Conservation (phyloP, 169 alveolate genomes). For the Plasmodium coatneyi region DNA sequence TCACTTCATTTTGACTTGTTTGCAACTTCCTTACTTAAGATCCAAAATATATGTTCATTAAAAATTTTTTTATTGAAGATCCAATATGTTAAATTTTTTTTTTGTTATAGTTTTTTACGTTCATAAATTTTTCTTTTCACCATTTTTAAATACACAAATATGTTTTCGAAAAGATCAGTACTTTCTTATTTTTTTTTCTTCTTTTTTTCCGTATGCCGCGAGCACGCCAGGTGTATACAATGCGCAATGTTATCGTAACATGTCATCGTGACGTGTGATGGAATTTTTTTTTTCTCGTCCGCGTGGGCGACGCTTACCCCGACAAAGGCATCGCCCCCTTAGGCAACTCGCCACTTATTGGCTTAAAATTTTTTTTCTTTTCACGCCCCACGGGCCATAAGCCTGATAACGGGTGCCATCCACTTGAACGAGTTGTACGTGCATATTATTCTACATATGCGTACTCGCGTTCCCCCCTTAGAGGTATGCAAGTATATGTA, state of each 20-base stretch:
- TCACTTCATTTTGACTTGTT: no score
- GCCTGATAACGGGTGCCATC: not conserved
- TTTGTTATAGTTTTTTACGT: no score
- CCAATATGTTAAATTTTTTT: no score
- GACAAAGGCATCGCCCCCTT: not conserved
- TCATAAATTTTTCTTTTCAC: no score
- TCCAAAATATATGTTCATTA: no score
- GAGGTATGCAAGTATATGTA: slow-evolving; percentile 5
- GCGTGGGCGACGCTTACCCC: not conserved
- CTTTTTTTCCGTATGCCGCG: not conserved
- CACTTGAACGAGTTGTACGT: not conserved
- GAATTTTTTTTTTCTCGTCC: not conserved
- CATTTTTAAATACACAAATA: no score
- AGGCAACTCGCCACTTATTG: not conserved
- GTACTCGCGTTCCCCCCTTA: not conserved
- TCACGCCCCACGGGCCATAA: not conserved
- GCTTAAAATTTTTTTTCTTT: not conserved
- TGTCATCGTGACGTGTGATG: not conserved
- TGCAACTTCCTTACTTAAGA: no score
- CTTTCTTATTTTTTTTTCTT: no score
- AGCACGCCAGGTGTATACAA: not conserved
- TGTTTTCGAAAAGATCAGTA: no score
- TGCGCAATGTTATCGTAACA: not conserved
- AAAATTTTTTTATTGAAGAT: no score
- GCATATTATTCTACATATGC: not conserved